Base-by-base conservation (phyloP, 2,329 filamentous ascomycete species). In the Thyridium curvatum region DNA sequence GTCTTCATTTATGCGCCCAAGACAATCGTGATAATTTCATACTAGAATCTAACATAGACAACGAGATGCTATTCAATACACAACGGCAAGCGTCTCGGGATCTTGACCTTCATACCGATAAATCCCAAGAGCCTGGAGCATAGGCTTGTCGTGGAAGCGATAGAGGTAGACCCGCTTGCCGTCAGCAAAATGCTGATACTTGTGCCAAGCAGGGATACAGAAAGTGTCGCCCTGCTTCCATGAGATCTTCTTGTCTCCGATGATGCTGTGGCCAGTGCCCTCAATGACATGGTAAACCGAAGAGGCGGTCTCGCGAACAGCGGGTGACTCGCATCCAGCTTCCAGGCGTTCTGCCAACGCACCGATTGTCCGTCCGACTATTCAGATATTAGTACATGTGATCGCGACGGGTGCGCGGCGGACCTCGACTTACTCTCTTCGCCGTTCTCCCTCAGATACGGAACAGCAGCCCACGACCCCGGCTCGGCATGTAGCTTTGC, bases 181-280 rank as follows among this genome's bases (percentile, higher is more conserved):
- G 12, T 52, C 52, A 2, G 70, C 65, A 38, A 64, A 62, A 46
- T 75, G 71, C 47, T 71, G 60, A 42, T 71, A 73, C 12, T 42
- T 49, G 36, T 72, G 53, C 73, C 74, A 77, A 0, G 71, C 52
- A 0, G 73, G 74, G 12, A 78, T 57, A 43, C 68, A 72, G 41
- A 78, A 77, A 0, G 70, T 77, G 48, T 78, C 74, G 3, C 70
- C 66, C 31, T 59, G 50, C 41, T 66, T 64, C 72, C 73, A 77
- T 1, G 37, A 17, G 18, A 66, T 47, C 4, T 39, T 52, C 35
- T 61, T 44, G 1, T 56, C 64, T 3, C 57, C 59, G 32, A 77
- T 63, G 1, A 46, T 46, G 2, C 61, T 61, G 16, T 58, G 45
- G 0, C 74, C 74, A 0, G 46, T 52, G 0, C 74, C 74, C 14